phyloP scores from a whole-genome alignment of 352 stramenopile genomes.

The Phytopythium ostracodes region DNA sequence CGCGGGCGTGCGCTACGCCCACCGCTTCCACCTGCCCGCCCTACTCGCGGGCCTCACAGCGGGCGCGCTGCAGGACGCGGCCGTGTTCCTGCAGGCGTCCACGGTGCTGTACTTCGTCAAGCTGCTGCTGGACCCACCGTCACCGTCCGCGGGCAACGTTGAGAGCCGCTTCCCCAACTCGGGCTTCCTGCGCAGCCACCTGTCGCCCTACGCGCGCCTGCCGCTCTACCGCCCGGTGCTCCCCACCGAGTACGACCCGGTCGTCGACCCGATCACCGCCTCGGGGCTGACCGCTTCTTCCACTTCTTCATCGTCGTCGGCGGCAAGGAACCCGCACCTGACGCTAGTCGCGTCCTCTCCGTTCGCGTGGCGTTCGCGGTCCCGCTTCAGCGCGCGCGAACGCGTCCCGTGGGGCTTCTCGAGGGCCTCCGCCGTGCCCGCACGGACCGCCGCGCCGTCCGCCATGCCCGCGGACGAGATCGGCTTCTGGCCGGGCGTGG shows the following conservation, averaged over 20 bases:
- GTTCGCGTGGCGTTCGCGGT: constrained; percentile 3
- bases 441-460: constrained; percentile 7
- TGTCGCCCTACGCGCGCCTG: constrained; percentile 22
- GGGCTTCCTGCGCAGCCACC: constrained; percentile 23
- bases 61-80: constrained; percentile 52
- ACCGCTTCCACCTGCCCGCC: constrained; percentile 39
- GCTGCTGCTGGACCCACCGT: constrained; percentile 35
- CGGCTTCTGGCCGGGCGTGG: constrained; percentile 13
- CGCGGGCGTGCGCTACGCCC: constrained; percentile 54
- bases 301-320: not conserved
- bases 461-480: constrained; percentile 8
- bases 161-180: constrained; percentile 20
- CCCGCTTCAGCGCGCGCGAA: not conserved
- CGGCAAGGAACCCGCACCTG: constrained; percentile 20
- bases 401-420: not conserved
- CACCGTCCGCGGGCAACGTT: not conserved
- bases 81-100: constrained; percentile 55
- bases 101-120: constrained; percentile 71
- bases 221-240: constrained; percentile 64
- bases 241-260: constrained; percentile 45
- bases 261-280: constrained; percentile 22
- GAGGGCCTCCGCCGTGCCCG: not conserved
- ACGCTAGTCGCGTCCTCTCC: constrained; percentile 29
- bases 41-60: constrained; percentile 45
- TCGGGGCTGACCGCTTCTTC: not conserved